Percentiles rank a stretch among this genome's conserved stretches.
Conservation (phyloP, 176 grass and related monocot species). For the Hyparrhenia diplandra region DNA sequence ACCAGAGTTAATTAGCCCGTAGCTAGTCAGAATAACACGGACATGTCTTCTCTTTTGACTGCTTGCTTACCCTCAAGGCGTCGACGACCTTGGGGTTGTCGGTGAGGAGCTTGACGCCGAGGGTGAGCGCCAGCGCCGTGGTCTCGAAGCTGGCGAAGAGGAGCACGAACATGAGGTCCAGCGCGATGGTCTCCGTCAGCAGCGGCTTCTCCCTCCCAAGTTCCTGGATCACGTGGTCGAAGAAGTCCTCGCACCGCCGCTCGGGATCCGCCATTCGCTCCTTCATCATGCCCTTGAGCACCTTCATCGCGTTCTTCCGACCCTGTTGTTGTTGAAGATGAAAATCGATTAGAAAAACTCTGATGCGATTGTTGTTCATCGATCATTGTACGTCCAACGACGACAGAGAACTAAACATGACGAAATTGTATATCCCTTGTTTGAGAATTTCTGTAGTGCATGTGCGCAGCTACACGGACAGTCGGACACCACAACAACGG, state of each 20-base stretch:
- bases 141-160: conserved; percentile 95
- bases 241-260: conserved; percentile 71
- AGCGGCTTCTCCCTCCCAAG: conserved; percentile 73
- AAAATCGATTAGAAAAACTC: background rate
- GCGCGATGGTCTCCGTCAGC: conserved; percentile 71
- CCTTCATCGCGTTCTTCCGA: conserved; percentile 73
- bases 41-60: background rate
- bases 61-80: conserved; percentile 49
- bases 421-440: background rate
- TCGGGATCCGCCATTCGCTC: conserved; percentile 63
- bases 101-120: conserved; percentile 71
- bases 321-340: conserved; percentile 34
- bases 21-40: too few relatives aligned
- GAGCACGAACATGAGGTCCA: conserved; percentile 91
- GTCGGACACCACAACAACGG: too few relatives aligned
- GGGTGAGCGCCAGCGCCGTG: conserved; percentile 76
- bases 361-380: background rate
- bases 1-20: too few relatives aligned
- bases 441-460: background rate
- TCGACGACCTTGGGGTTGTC: conserved; percentile 66
- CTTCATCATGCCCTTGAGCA: conserved; percentile 48
- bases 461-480: background rate
- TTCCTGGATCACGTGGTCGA: conserved; percentile 78
- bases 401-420: background rate
- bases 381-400: background rate